These are phyloP conservation scores for Avena insularis DNA, from an alignment of 176 grass and related monocot species.

Conservation along the genomic window DNA sequence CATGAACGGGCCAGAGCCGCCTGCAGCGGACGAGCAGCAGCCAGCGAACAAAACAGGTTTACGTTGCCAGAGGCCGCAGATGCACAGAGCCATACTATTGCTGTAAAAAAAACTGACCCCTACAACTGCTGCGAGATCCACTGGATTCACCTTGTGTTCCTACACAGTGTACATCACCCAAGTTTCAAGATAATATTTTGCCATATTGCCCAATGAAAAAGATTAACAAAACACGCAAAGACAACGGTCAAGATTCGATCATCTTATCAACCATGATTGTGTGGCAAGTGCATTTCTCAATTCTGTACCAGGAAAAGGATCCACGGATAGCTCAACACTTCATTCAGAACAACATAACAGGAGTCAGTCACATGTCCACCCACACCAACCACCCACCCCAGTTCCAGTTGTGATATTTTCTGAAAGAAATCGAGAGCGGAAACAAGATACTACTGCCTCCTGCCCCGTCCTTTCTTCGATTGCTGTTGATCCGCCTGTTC, in stretches of 20 bases:
- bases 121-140: neutral
- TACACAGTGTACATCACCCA: neutral
- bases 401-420: neutral
- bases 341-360: slow-evolving; percentile 29
- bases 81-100: neutral
- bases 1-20: slow-evolving; percentile 31
- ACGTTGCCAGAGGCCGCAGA: neutral
- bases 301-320: slow-evolving; percentile 25
- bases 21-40: neutral
- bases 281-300: neutral
- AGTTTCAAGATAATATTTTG: neutral
- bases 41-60: slow-evolving; percentile 31
- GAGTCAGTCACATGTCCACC: slow-evolving; percentile 38
- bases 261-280: slow-evolving; percentile 14
- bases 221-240: neutral
- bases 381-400: slow-evolving; percentile 11
- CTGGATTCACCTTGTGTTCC: neutral
- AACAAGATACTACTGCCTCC: slow-evolving; percentile 63
- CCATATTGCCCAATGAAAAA: neutral
- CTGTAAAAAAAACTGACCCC: neutral
- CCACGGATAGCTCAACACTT: slow-evolving; percentile 26
- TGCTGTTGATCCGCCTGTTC: slow-evolving; percentile 86
- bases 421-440: neutral
- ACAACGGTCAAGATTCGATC: neutral
- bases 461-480: slow-evolving; percentile 88